Conservation (phyloP, 352 stramenopile species). For the Pythium rhizo-oryzae region DNA sequence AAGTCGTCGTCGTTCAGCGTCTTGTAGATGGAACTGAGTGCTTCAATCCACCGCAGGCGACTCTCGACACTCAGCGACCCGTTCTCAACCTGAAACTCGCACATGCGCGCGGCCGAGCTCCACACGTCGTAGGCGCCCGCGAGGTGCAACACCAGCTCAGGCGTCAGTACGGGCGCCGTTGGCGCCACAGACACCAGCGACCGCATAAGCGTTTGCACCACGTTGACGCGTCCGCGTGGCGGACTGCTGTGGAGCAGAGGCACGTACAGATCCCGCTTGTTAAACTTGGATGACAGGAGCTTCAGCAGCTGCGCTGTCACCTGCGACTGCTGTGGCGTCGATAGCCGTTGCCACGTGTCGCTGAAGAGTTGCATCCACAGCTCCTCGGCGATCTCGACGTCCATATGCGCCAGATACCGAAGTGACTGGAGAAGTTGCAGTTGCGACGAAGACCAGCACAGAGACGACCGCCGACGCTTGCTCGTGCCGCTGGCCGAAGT, state of each 20-base stretch:
- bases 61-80: constrained; percentile 64
- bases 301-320: constrained; percentile 69
- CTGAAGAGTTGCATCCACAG: constrained; percentile 82
- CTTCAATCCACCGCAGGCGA: constrained; percentile 84
- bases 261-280: constrained; percentile 84
- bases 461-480: not conserved
- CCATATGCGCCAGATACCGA: constrained; percentile 74
- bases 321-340: constrained; percentile 53
- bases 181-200: constrained; percentile 65
- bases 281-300: constrained; percentile 87
- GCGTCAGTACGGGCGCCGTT: constrained; percentile 69
- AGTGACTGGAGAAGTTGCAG: constrained; percentile 46
- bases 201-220: constrained; percentile 85
- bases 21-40: constrained; percentile 85
- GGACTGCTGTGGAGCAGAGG: constrained; percentile 40
- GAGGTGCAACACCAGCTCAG: constrained; percentile 84
- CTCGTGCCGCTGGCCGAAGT: not conserved
- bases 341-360: constrained; percentile 54
- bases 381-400: constrained; percentile 84
- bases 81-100: constrained; percentile 86
- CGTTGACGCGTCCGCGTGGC: constrained; percentile 55
- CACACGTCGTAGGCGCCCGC: constrained; percentile 86
- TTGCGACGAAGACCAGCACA: constrained; percentile 17
- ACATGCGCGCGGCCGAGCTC: constrained; percentile 67
- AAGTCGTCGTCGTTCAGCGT: constrained; percentile 86